Evolutionary conservation across 2,329 filamentous ascomycete species (phyloP).

Genomic region (Arthroderma sp.): DNA sequence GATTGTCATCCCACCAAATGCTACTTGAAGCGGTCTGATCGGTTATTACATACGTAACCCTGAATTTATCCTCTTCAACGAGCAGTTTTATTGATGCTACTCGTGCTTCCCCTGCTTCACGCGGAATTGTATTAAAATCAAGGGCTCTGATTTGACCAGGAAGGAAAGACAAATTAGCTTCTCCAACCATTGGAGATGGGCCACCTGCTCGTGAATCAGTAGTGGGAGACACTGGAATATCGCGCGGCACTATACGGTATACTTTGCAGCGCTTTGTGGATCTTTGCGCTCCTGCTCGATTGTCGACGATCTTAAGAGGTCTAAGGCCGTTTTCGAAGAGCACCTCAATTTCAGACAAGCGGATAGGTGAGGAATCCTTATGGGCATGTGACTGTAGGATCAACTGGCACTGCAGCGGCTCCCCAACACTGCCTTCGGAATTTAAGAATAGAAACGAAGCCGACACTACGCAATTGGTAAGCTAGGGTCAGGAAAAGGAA

Average conservation of each 20-base stretch:
- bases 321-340: constrained; percentile 40
- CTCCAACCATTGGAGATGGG: constrained; percentile 27
- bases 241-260: constrained; percentile 9
- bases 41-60: constrained; percentile 51
- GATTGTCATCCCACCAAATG: constrained; percentile 31
- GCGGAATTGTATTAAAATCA: constrained; percentile 57
- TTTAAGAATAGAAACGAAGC: constrained; percentile 41
- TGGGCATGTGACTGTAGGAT: constrained; percentile 38
- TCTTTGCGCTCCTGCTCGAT: constrained; percentile 8
- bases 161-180: constrained; percentile 50
- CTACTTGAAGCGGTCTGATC: constrained; percentile 22
- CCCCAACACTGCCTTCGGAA: constrained; percentile 46
- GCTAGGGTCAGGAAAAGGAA: background rate
- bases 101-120: constrained; percentile 67
- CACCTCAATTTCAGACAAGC: constrained; percentile 36
- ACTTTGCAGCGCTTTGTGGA: constrained; percentile 2
- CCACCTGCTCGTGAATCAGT: constrained; percentile 23
- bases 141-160: constrained; percentile 58
- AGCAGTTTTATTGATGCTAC: constrained; percentile 51
- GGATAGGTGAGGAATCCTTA: constrained; percentile 32
- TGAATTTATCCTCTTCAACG: constrained; percentile 52
- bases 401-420: constrained; percentile 44
- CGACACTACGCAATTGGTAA: constrained; percentile 26
- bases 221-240: constrained; percentile 10
- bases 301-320: constrained; percentile 27